Conservation (phyloP, 2,329 filamentous ascomycete genomes). For the Phyllachora maydis region DNA sequence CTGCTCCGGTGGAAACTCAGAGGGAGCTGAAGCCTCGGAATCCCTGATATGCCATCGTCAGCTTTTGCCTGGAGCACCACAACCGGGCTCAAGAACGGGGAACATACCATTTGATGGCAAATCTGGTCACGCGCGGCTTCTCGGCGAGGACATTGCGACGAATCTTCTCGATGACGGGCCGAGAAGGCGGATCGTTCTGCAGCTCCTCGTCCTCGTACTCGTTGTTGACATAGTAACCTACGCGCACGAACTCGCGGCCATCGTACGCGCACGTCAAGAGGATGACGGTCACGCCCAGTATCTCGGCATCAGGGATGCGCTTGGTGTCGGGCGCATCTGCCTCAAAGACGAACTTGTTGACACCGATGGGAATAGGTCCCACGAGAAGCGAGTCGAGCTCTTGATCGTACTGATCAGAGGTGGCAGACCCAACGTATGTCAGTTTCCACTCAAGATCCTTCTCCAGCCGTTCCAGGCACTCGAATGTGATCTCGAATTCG, state of each 20-base stretch:
- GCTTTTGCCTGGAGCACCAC: neutral
- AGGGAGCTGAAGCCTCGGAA: conserved; percentile 86
- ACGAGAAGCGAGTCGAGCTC: conserved; percentile 94
- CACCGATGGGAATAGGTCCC: conserved; percentile 87
- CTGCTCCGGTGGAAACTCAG: conserved; percentile 93
- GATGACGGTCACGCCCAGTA: conserved; percentile 92
- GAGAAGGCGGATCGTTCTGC: conserved; percentile 70
- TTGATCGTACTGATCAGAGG: conserved; percentile 95
- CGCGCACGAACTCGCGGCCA: conserved; percentile 86
- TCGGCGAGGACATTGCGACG: conserved; percentile 83
- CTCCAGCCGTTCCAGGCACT: conserved; percentile 84
- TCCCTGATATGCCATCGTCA: conserved; percentile 38
- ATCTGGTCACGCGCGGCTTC: conserved; percentile 92
- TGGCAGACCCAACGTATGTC: conserved; percentile 95
- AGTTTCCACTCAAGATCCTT: conserved; percentile 99
- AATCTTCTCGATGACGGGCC: conserved; percentile 84
- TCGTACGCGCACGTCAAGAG: conserved; percentile 94
- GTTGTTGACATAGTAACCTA: conserved; percentile 99
- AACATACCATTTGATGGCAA: conserved; percentile 91
- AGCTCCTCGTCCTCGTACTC: conserved; percentile 91
- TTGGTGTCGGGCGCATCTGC: conserved; percentile 79
- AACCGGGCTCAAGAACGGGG: neutral
- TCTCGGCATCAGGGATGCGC: conserved; percentile 84
- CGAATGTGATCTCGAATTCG: conserved; percentile 96
- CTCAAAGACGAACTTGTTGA: conserved; percentile 98